Percentiles rank a stretch among this genome's conserved stretches.
Conservation (phyloP, 2,329 filamentous ascomycete genomes). For the Lizonia empirigonia region DNA sequence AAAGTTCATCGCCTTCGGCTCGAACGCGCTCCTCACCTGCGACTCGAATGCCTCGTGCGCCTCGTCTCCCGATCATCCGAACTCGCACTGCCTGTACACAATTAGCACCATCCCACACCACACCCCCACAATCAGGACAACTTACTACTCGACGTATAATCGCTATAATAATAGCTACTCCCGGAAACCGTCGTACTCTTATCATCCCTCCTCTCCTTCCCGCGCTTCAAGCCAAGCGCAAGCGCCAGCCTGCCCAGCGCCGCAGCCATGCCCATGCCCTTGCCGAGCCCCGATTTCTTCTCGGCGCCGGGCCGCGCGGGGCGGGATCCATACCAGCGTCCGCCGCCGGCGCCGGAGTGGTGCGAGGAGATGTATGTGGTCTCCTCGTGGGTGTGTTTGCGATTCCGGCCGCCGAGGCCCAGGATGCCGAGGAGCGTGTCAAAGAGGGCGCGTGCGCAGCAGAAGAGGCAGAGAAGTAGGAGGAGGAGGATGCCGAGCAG, state of each 20-base stretch:
- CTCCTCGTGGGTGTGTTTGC: slow-evolving; percentile 58
- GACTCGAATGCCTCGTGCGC: slow-evolving; percentile 46
- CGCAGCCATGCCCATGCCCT: slow-evolving; percentile 48
- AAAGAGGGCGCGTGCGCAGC: slow-evolving; percentile 62
- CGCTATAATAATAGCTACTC: slow-evolving; percentile 50
- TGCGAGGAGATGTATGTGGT: slow-evolving; percentile 68
- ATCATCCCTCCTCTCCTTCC: slow-evolving; percentile 50
- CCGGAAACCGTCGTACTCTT: slow-evolving; percentile 51
- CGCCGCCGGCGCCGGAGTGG: slow-evolving; percentile 58
- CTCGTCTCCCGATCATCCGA: slow-evolving; percentile 51
- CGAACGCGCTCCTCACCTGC: not conserved
- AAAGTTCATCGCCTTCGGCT: not conserved
- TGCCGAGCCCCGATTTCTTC: slow-evolving; percentile 45
- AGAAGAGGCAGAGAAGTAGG: slow-evolving; percentile 75
- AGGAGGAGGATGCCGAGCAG: slow-evolving; percentile 71
- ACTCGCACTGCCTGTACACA: slow-evolving; percentile 49
- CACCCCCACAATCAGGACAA: too few relatives aligned
- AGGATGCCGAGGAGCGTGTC: slow-evolving; percentile 65
- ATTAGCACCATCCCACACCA: too few relatives aligned
- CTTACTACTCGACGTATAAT: slow-evolving; percentile 58
- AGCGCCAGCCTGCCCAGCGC: slow-evolving; percentile 53
- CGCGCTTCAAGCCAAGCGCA: slow-evolving; percentile 53
- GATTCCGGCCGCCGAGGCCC: slow-evolving; percentile 61
- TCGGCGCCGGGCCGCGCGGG: slow-evolving; percentile 40
- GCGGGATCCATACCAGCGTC: slow-evolving; percentile 55